Base-by-base conservation (phyloP, 2,329 filamentous ascomycete genomes). In the Biscogniauxia sp. region DNA sequence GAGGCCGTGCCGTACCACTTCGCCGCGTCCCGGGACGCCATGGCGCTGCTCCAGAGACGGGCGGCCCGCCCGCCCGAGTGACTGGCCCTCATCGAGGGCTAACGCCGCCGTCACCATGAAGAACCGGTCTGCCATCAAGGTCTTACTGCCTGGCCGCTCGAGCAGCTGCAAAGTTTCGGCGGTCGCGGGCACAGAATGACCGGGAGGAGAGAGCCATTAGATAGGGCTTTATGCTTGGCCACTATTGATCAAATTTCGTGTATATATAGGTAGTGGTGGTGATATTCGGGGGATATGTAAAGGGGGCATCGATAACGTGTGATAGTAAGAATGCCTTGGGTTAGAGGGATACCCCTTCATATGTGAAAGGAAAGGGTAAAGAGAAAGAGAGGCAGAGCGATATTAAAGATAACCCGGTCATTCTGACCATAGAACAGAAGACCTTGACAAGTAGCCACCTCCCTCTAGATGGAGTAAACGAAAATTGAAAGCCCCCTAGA, bases 41-140 rank as follows among this genome's bases (percentile, higher is more conserved):
- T 56, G 23, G 62, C 64, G 28, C 64, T 70, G 0, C 60, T 70
- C 59, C 64, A 19, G 64, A 67, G 19, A 59, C 66, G 2, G 57
- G 61, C 9, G 52, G 60, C 11, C 62, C 69, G 60, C 11, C 62
- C 69, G 20, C 64, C 69, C 15, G 65, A 69, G 58, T 72, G 69
- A 69, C 60, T 72, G 25, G 19, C 63, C 1, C 64, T 69, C 1
- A 61, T 70, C 20, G 66, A 68, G 11, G 68, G 69, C 25, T 64
- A 61, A 61, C 55, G 61, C 62, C 8, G 58, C 61, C 2, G 60
- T 72, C 20, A 63, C 63, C 11, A 45, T 65, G 13, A 32, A 64
- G 41, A 53, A 64, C 25, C 51, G 51, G n/a, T 51, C 53, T 11
- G 53, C 51, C 15, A 50, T 68, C n/a, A 52, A 20, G 20, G 20